Conservation (phyloP, 441 rosid genomes). For the Geranium incanum region DNA sequence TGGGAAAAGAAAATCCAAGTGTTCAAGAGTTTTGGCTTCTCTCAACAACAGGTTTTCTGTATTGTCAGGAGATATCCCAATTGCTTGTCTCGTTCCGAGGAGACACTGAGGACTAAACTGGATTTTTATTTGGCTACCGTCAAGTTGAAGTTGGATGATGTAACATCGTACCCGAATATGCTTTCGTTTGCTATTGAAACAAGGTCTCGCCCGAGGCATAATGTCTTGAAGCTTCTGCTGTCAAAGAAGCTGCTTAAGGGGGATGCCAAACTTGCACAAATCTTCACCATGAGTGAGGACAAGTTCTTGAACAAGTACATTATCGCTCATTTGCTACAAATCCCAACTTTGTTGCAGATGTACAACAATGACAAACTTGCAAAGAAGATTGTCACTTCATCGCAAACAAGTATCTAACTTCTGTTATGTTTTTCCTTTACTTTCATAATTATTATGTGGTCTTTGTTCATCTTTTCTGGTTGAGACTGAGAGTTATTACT, state of each 20-base stretch:
- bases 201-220: background rate
- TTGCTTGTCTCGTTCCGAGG: background rate
- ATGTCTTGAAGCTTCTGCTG: background rate
- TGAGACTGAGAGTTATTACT: no score
- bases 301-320: background rate
- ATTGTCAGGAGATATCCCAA: background rate
- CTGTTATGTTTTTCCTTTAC: no score
- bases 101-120: background rate
- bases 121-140: background rate
- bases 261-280: background rate
- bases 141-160: background rate
- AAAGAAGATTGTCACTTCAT: no score
- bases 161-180: background rate
- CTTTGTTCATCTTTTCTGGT: no score
- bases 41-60: background rate
- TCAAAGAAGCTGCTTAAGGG: background rate
- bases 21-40: background rate
- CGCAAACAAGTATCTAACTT: background rate
- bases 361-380: background rate
- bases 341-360: background rate
- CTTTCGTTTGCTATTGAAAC: background rate
- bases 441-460: no score
- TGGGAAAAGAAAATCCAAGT: background rate
- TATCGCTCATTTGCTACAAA: background rate
- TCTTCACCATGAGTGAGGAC: background rate